phyloP scores from a whole-genome alignment of 306 rosid genomes.

The Nissolia schottii region DNA sequence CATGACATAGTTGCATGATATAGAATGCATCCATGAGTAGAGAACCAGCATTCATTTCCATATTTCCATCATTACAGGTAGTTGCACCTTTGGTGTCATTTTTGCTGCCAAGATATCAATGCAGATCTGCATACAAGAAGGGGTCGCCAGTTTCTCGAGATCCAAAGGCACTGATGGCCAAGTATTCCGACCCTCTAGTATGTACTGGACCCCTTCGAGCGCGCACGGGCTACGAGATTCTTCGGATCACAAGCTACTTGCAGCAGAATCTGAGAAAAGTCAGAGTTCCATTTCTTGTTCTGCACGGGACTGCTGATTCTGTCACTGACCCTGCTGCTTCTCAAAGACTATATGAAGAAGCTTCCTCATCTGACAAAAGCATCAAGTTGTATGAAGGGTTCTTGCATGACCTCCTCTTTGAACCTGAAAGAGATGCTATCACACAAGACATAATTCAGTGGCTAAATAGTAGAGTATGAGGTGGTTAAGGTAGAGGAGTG shows the following conservation, averaged over 20 bases:
- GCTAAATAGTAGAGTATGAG: conserved; percentile 57
- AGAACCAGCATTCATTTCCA: not conserved
- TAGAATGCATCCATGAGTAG: not conserved
- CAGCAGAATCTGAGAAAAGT: conserved; percentile 63
- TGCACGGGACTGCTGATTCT: conserved; percentile 81
- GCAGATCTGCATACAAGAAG: conserved; percentile 58
- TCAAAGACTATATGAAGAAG: conserved; percentile 57
- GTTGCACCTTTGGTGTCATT: conserved; percentile 74
- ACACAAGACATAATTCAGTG: conserved; percentile 57
- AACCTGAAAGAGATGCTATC: conserved; percentile 69
- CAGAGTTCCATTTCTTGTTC: conserved; percentile 74
- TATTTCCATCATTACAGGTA: conserved; percentile 37
- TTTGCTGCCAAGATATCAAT: conserved; percentile 65
- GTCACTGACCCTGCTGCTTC: conserved; percentile 83
- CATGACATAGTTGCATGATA: not conserved
- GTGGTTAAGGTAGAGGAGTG: conserved; percentile 11
- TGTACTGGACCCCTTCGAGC: conserved; percentile 69
- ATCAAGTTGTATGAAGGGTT: conserved; percentile 67
- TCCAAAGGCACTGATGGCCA: conserved; percentile 70
- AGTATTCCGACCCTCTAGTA: conserved; percentile 87
- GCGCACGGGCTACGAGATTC: conserved; percentile 82
- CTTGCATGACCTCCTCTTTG: conserved; percentile 80
- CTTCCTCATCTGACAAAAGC: conserved; percentile 70
- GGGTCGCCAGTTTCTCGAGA: conserved; percentile 65
- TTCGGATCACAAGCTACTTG: conserved; percentile 56